phyloP scores from a whole-genome alignment of 2,329 filamentous ascomycete species.

The Hymenoscyphus albidus region DNA sequence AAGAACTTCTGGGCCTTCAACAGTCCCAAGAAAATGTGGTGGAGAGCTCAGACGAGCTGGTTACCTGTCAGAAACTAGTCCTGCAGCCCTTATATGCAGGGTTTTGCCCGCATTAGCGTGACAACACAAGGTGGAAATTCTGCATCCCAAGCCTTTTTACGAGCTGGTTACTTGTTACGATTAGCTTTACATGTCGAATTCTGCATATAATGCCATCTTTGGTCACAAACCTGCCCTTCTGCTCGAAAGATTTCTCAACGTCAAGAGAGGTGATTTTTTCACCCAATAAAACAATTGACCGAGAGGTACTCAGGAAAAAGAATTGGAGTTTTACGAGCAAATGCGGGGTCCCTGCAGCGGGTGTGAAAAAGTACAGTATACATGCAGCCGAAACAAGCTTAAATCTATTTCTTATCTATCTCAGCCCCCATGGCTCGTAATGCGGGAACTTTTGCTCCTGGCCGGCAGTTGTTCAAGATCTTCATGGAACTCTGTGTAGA shows the following conservation, averaged over 20 bases:
- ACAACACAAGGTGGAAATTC: neutral
- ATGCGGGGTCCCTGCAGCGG: neutral
- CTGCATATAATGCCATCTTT: too few relatives aligned
- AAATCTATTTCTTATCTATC: neutral
- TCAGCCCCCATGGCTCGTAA: neutral
- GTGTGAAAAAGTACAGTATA: neutral
- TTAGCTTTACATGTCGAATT: too few relatives aligned
- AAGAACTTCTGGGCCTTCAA: neutral
- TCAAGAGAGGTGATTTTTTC: neutral
- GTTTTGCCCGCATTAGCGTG: neutral
- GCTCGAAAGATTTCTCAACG: too few relatives aligned
- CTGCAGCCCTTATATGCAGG: neutral
- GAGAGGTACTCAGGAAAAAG: neutral
- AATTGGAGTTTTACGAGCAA: neutral
- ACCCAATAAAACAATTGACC: neutral
- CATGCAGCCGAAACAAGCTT: neutral
- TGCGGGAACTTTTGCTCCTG: neutral
- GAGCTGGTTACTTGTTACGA: neutral
- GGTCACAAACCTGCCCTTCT: neutral
- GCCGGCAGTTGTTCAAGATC: neutral
- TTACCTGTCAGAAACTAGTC: neutral
- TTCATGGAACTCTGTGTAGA: too few relatives aligned
- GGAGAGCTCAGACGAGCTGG: neutral
- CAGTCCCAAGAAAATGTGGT: neutral
- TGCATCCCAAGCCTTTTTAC: neutral